Conservation (phyloP, 176 grass and related monocot genomes). For the Triticum urartu region DNA sequence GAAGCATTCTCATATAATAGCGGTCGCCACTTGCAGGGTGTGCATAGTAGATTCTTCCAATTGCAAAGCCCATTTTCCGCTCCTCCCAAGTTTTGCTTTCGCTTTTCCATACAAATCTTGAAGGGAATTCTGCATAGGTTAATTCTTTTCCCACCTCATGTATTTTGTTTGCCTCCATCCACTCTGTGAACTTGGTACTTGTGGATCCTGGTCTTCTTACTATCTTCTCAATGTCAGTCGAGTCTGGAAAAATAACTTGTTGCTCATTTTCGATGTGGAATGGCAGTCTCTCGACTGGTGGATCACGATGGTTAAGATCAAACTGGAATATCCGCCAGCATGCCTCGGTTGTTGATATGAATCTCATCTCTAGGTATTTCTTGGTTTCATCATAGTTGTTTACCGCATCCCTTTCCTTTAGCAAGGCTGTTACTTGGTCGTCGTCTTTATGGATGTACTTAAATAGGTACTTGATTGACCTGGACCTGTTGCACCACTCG, state of each 20-base stretch:
- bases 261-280: constrained; percentile 6
- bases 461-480: constrained; percentile 37
- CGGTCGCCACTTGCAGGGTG: neutral
- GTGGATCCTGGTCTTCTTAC: neutral
- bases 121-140: neutral
- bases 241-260: neutral
- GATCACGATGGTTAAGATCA: constrained; percentile 3
- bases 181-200: constrained; percentile 7
- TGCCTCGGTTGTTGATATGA: neutral
- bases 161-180: constrained; percentile 1
- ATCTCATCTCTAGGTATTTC: constrained; percentile 11
- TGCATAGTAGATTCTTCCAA: neutral
- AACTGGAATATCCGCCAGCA: constrained; percentile 13
- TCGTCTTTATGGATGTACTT: constrained; percentile 19
- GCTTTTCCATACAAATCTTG: neutral
- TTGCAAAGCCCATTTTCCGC: neutral
- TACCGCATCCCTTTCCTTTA: neutral
- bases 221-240: accelerated
- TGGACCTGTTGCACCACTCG: constrained; percentile 4
- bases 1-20: neutral
- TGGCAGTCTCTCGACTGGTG: neutral
- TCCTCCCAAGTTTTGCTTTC: neutral
- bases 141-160: neutral
- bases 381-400: constrained; percentile 15
- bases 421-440: neutral